Percentiles rank a stretch among this genome's conserved stretches.
Evolutionary conservation across 768 basidiomycete genomes (phyloP).

Genomic region (Podaxis mareebaensis): DNA sequence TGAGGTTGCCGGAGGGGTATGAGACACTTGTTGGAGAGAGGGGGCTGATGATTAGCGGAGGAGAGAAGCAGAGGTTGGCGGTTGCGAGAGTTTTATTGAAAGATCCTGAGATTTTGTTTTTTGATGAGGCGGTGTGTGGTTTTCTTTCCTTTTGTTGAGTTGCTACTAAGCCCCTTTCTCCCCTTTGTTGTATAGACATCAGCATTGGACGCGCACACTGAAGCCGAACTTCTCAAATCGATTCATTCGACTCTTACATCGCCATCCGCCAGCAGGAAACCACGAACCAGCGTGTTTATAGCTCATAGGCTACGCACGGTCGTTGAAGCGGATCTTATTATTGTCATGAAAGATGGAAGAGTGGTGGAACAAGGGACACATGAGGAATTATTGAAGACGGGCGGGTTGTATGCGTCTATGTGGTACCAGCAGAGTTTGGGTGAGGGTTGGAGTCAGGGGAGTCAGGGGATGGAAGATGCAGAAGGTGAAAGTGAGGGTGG

Average conservation of each 20-base stretch:
- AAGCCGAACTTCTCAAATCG: constrained; percentile 92
- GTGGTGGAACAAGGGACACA: constrained; percentile 95
- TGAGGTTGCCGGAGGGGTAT: constrained; percentile 83
- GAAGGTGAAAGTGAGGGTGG: too few species aligned
- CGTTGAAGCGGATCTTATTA: constrained; percentile 92
- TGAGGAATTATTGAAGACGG: constrained; percentile 68
- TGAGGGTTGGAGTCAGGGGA: constrained; percentile 22
- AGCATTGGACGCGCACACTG: constrained; percentile 93
- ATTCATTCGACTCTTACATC: constrained; percentile 68
- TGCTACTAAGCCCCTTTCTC: neutral
- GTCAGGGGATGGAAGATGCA: too few species aligned
- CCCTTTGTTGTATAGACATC: constrained; percentile 66
- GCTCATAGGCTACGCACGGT: constrained; percentile 91
- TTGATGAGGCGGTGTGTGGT: constrained; percentile 89
- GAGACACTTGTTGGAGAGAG: constrained; percentile 92
- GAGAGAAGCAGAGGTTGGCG: constrained; percentile 96
- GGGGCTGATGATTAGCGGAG: constrained; percentile 97
- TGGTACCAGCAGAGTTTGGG: constrained; percentile 73
- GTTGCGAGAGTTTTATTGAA: constrained; percentile 92
- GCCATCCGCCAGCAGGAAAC: constrained; percentile 45
- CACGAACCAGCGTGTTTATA: constrained; percentile 94
- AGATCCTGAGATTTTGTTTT: constrained; percentile 95
- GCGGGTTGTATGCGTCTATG: constrained; percentile 78
- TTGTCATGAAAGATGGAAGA: constrained; percentile 88
- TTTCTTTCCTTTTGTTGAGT: constrained; percentile 10